Evolutionary conservation across 163 green algal species (phyloP).

Genomic region (Prototheca stagnorum): DNA sequence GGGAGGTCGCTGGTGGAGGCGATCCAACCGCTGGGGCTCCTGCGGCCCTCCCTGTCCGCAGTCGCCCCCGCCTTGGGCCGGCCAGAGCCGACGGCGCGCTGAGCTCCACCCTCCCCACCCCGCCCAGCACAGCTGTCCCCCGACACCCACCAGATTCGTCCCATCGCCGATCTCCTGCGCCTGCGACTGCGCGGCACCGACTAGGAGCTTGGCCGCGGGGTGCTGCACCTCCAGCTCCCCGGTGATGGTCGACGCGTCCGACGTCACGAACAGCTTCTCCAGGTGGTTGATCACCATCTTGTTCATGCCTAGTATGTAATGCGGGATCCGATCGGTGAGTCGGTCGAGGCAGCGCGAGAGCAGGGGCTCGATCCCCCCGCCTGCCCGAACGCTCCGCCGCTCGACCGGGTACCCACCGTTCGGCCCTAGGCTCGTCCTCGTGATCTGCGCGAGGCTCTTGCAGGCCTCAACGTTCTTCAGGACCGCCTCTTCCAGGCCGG

Average conservation of each 20-base stretch:
- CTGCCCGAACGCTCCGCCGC: too few species aligned
- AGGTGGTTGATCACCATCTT: constrained; percentile 99
- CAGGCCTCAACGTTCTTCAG: constrained; percentile 96
- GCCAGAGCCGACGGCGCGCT: too few species aligned
- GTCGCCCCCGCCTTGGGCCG: too few species aligned
- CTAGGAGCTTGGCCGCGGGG: constrained; percentile 88
- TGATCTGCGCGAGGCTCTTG: constrained; percentile 82
- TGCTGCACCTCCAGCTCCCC: constrained; percentile 94
- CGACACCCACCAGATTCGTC: constrained; percentile 92
- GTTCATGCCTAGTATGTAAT: constrained; percentile 74
- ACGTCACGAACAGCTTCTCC: constrained; percentile 97
- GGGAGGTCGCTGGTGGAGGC: too few species aligned
- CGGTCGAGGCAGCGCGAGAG: too few species aligned
- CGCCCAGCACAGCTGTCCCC: constrained; percentile 6
- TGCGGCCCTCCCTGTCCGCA: too few species aligned
- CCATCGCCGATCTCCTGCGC: constrained; percentile 91
- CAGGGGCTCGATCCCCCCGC: too few species aligned
- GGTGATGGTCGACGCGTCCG: constrained; percentile 86
- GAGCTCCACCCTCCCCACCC: too few species aligned
- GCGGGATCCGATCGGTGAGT: neutral
- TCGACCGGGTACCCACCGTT: constrained; percentile 87
- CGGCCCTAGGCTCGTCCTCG: constrained; percentile 78
- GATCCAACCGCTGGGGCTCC: too few species aligned
- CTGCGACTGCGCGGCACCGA: constrained; percentile 84
- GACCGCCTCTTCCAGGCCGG: constrained; percentile 85